Evolutionary conservation across 2,329 filamentous ascomycete genomes (phyloP).

Genomic region (Setomelanomma holmii): DNA sequence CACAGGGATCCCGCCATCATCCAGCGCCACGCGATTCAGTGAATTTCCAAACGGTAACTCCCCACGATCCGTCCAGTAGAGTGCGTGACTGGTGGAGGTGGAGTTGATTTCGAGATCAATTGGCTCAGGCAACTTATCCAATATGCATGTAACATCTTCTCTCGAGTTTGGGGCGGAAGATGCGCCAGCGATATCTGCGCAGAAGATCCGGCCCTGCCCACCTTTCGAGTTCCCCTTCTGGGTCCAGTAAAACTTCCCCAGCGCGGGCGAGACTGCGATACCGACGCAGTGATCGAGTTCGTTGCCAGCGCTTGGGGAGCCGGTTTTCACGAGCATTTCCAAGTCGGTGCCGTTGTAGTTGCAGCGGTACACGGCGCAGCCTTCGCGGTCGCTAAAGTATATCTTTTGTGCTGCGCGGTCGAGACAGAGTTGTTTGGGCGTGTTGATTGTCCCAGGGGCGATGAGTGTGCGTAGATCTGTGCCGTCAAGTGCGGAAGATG

Average conservation of each 20-base stretch:
- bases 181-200: slow-evolving; percentile 48
- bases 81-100: slow-evolving; percentile 46
- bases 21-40: slow-evolving; percentile 52
- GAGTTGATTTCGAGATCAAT: slow-evolving; percentile 66
- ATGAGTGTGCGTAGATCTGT: slow-evolving; percentile 55
- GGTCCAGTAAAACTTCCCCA: slow-evolving; percentile 64
- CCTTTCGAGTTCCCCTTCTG: slow-evolving; percentile 65
- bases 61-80: slow-evolving; percentile 70
- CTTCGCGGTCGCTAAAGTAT: slow-evolving; percentile 52
- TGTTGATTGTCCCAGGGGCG: slow-evolving; percentile 48
- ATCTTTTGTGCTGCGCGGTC: slow-evolving; percentile 11
- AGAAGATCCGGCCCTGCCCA: slow-evolving; percentile 60
- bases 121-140: slow-evolving; percentile 40
- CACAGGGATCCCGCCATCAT: not conserved
- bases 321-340: slow-evolving; percentile 18
- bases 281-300: slow-evolving; percentile 59
- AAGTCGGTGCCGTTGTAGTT: slow-evolving; percentile 16
- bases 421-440: slow-evolving; percentile 53
- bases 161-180: no score
- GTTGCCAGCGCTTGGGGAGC: not conserved
- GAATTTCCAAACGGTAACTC: slow-evolving; percentile 64
- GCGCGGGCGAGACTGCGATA: slow-evolving; percentile 55
- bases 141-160: slow-evolving; percentile 39
- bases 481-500: slow-evolving; percentile 60
- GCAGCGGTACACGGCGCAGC: slow-evolving; percentile 44